Base-by-base conservation (phyloP, 805 yeast genomes). In the Starmera dryadoides region DNA sequence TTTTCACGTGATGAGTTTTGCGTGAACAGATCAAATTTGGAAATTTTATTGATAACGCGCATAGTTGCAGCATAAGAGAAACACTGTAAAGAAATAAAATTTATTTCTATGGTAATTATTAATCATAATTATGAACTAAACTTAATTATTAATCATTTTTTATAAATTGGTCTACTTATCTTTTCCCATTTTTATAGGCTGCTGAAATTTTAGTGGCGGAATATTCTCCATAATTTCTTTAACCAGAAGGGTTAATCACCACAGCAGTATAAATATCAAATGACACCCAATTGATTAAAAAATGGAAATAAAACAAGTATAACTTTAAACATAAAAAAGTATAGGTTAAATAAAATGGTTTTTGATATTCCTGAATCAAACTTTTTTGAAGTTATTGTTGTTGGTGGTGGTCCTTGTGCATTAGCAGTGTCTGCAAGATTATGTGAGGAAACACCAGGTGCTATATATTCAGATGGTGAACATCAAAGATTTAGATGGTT, bases 361-460 rank as follows among this genome's bases (percentile, higher is more conserved):
- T 32, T 31, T 18, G 39, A 41, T 19, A 32, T 41, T 12, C 44
- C 47, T 6, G 42, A 43, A 22, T 17, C 36, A 16, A 44, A 60
- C 33, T 64, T 61, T 38, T 56, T 44, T 33, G 69, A 66, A 36
- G 63, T 60, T 0, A 52, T 68, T 7, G 55, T 69, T n/a, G 56
- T 69, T 18, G 75, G 75, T 9, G 72, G 71, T 4, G 74, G 75
- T 2, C 66, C 73, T 2, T 66, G 71, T 49, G 69, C 69, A 1
- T 50, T 69, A 4, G 71, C 73, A 0, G 54, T 54, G 7, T 56
- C 69, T 8, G 59, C 73, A 6, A 48, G 73, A 36, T 53, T 69
- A 29, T 64, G 71, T 43, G 74, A 69, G 47, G 51, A 50, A 16
- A 57, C 59, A 20, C 72, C 74, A 1, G 67, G 67, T 2, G 62